Base-by-base conservation (phyloP, 768 basidiomycete genomes). In the Auricularia sp. region DNA sequence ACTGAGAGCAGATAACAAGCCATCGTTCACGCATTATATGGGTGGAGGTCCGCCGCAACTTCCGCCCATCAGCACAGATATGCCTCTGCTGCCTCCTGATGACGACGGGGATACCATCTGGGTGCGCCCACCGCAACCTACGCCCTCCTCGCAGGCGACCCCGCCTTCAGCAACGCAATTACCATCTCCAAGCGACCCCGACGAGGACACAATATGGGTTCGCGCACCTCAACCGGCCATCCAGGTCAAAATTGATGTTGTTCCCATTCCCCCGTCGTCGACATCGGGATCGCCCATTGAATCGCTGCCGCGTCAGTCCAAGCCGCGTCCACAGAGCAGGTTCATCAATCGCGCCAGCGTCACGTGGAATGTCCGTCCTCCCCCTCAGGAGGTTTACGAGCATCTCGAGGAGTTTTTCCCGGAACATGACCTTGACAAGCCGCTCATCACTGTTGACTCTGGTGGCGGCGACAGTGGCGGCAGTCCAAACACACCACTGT, bases 381-480 rank as follows among this genome's bases (percentile, higher is more conserved):
- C 87, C 54, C 86, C 94, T 0, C 97, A 98, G 76, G 90, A 91
- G 68, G 89, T 99, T 54, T 93, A 93, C 72, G 90, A 98, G 54
- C 86, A 90, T 64, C 81, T 99, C 7, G 92, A 98, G 69, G 87
- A 89, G 66, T 98, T 92, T 79, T 99, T 99, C 81, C 95, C 96
- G 0, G 87, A 90, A 67, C 92, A 97, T 72, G 94, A 98, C 71
- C 84, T 98, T 59, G 97, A 98, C 74, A 90, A 93, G 72, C 94
- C 95, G 2, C 88, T 98, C 67, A 90, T 98, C 63, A 11, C 61
- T 65, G 1, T 58, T 64, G 11, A 36, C 62, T 7, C 23, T 8
- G 56, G 56, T 4, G 34, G 23, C 6, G 56, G 56, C 34, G 56
- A 59, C 23, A 54, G 53, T 18, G 56, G 56, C 18, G 56, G 23